These are phyloP conservation scores for Cytospora chrysosperma DNA, from an alignment of 2,329 filamentous ascomycete species.

Conservation along the genomic window DNA sequence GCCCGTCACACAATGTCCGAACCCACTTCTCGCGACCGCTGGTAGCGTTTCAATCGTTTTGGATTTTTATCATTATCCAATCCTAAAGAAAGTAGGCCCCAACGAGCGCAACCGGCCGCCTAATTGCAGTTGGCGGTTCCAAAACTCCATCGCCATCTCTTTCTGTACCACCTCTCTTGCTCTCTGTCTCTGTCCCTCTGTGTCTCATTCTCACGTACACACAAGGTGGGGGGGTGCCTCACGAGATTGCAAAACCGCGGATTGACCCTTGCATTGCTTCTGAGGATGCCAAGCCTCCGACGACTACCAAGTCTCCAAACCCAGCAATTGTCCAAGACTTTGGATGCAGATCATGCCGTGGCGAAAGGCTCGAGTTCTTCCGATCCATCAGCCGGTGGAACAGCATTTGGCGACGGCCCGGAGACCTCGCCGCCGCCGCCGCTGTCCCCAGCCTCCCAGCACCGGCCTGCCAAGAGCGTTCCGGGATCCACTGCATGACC, in stretches of 20 bases:
- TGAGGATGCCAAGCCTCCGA: conserved; percentile 2
- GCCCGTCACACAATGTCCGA: not conserved
- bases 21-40: conserved; percentile 3
- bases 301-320: not conserved
- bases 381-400: not conserved
- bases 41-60: conserved; percentile 9
- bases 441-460: not conserved
- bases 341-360: not conserved
- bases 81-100: conserved; percentile 9
- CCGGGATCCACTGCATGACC: not conserved
- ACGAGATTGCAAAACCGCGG: not conserved
- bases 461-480: not conserved
- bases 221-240: not conserved
- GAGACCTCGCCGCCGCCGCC: not conserved
- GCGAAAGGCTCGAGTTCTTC: not conserved
- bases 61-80: conserved; percentile 3
- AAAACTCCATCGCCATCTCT: not conserved
- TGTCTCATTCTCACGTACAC: not conserved
- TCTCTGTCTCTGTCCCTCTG: not conserved
- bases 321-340: not conserved
- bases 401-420: not conserved
- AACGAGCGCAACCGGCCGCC: not conserved
- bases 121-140: not conserved
- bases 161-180: not conserved
- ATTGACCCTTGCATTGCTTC: conserved; percentile 6